Evolutionary conservation across 768 basidiomycete species (phyloP).

Genomic region (Exsudoporus frostii): DNA sequence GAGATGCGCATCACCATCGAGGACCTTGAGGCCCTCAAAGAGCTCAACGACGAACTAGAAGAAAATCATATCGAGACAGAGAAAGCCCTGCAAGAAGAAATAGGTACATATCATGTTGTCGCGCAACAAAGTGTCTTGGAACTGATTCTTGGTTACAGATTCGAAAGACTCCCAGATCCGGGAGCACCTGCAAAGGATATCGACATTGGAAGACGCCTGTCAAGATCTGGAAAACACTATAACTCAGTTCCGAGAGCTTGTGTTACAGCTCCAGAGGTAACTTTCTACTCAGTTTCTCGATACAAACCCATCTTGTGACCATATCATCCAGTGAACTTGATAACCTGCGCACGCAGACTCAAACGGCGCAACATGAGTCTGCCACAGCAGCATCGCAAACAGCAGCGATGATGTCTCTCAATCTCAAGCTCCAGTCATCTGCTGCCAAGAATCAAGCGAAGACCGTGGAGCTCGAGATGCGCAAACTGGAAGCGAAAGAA

Average conservation of each 20-base stretch:
- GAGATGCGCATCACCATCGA: slow-evolving; percentile 96
- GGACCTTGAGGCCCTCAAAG: slow-evolving; percentile 93
- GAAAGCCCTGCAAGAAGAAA: slow-evolving; percentile 83
- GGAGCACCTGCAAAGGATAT: slow-evolving; percentile 63
- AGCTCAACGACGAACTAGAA: slow-evolving; percentile 95
- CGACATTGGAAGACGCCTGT: slow-evolving; percentile 71
- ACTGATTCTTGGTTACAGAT: slow-evolving; percentile 40
- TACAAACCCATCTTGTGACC: slow-evolving; percentile 11
- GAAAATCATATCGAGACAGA: slow-evolving; percentile 95
- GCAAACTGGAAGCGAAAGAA: slow-evolving; percentile 81
- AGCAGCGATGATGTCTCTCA: slow-evolving; percentile 91
- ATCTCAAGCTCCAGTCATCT: slow-evolving; percentile 89
- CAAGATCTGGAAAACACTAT: slow-evolving; percentile 88
- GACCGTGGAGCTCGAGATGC: slow-evolving; percentile 85
- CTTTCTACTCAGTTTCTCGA: slow-evolving; percentile 6
- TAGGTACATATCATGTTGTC: slow-evolving; percentile 52
- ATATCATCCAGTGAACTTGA: slow-evolving; percentile 73
- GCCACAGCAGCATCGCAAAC: slow-evolving; percentile 83
- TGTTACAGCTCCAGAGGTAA: slow-evolving; percentile 77
- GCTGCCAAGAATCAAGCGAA: slow-evolving; percentile 89
- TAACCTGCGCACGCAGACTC: slow-evolving; percentile 75
- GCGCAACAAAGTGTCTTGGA: background rate
- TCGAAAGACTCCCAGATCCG: slow-evolving; percentile 67
- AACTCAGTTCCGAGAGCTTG: slow-evolving; percentile 88
- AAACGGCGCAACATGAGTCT: slow-evolving; percentile 79